Conservation (phyloP, 1,284 basidiomycete species). For the Malassezia obtusa region DNA sequence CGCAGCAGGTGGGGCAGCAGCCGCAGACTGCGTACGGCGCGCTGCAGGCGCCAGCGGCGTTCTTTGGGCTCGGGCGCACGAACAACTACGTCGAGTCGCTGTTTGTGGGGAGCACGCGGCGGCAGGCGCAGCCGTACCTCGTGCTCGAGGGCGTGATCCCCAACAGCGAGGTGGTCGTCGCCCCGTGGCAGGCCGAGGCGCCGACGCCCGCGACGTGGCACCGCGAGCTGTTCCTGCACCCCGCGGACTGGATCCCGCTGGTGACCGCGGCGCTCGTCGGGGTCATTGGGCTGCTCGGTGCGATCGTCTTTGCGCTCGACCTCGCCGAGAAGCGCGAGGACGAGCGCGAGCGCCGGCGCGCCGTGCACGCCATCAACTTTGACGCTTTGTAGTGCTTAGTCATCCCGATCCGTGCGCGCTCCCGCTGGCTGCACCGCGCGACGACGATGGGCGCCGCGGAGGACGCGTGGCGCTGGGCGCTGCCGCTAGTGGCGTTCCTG, state of each 20-base stretch:
- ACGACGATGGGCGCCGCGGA: background rate
- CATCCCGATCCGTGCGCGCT: background rate
- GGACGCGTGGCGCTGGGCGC: background rate
- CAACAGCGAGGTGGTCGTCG: constrained; percentile 91
- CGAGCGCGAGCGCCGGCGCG: constrained; percentile 72
- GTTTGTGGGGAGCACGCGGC: constrained; percentile 38
- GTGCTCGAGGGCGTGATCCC: constrained; percentile 93
- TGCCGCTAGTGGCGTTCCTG: background rate
- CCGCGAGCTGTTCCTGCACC: constrained; percentile 78
- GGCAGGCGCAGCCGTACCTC: constrained; percentile 64
- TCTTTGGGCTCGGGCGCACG: constrained; percentile 94
- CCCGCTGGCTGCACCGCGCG: background rate
- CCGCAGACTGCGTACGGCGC: constrained; percentile 84
- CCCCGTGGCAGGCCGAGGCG: constrained; percentile 57
- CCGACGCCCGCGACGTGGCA: constrained; percentile 60
- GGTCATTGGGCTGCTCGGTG: constrained; percentile 63
- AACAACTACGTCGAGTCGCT: constrained; percentile 91
- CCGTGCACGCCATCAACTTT: constrained; percentile 90
- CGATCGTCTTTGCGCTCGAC: constrained; percentile 77
- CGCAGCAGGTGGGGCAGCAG: constrained; percentile 85
- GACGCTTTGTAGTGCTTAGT: constrained; percentile 63
- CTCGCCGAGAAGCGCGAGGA: constrained; percentile 85
- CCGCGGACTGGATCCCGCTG: constrained; percentile 95
- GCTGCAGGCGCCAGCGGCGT: constrained; percentile 79
- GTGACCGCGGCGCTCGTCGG: constrained; percentile 76